Conservation (phyloP, 176 grass and related monocot genomes). For the Melocanna baccifera region DNA sequence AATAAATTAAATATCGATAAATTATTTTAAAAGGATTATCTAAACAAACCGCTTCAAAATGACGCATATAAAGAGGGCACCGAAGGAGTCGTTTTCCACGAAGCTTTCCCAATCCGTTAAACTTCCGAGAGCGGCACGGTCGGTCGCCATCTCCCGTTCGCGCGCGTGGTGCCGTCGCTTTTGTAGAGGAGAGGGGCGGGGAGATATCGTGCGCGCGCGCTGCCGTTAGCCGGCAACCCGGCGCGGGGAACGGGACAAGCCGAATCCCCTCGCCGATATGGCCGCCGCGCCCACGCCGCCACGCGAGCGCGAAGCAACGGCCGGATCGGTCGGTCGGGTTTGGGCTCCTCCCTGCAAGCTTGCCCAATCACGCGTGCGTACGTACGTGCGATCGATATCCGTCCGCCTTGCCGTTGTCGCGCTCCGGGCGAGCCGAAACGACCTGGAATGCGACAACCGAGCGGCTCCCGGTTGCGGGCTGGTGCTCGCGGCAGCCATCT, state of each 20-base stretch:
- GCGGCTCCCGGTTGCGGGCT: not conserved
- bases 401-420: not conserved
- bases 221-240: conserved; percentile 15
- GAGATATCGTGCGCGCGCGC: not conserved
- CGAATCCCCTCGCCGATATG: conserved; percentile 31
- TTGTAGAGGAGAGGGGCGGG: too few relatives aligned
- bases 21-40: too few relatives aligned
- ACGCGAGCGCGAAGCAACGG: not conserved
- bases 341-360: not conserved
- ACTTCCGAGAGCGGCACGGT: conserved; percentile 12
- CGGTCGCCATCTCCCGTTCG: conserved; percentile 26
- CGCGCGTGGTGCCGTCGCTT: not conserved
- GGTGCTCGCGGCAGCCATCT: not conserved
- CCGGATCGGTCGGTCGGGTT: not conserved
- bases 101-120: not conserved
- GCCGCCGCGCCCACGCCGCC: conserved; percentile 39
- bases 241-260: conserved; percentile 34
- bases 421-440: not conserved
- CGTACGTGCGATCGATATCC: not conserved
- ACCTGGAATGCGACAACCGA: conserved; percentile 25
- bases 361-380: not conserved
- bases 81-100: not conserved
- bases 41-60: too few relatives aligned
- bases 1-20: too few relatives aligned
- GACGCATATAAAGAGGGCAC: not conserved